A percentile compares a stretch with the other conserved stretches of the same genome.
These are phyloP conservation scores for Penicillium concentricum DNA, from an alignment of 2,329 filamentous ascomycete genomes.

Conservation along the genomic window DNA sequence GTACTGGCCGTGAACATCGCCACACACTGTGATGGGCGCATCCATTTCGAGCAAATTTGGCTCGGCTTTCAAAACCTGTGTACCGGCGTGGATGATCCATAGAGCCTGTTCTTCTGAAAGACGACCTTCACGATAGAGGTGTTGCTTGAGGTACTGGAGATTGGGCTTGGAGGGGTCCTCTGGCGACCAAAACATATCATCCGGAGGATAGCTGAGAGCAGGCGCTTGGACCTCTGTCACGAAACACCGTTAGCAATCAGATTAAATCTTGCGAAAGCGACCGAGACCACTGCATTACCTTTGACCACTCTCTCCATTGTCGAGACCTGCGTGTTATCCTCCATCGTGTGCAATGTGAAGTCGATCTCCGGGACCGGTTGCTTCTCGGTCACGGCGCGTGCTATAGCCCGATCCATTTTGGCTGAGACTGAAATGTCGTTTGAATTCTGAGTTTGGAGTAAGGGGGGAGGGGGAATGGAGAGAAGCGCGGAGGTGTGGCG, in stretches of 20 bases:
- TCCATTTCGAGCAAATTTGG: slow-evolving; percentile 99
- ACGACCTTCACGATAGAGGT: slow-evolving; percentile 96
- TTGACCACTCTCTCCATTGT: slow-evolving; percentile 96
- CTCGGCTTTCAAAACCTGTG: slow-evolving; percentile 82
- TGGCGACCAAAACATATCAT: slow-evolving; percentile 92
- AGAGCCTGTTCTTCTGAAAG: slow-evolving; percentile 96
- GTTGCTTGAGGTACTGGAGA: slow-evolving; percentile 92
- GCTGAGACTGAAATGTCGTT: slow-evolving; percentile 3
- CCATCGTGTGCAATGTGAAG: slow-evolving; percentile 97
- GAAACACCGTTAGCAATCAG: slow-evolving; percentile 17
- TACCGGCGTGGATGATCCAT: slow-evolving; percentile 88
- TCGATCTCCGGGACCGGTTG: slow-evolving; percentile 96
- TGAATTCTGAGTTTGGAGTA: slow-evolving; percentile 5
- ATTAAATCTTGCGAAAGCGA: slow-evolving; percentile 3
- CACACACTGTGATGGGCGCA: slow-evolving; percentile 96
- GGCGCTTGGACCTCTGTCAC: slow-evolving; percentile 89
- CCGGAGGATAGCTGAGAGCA: slow-evolving; percentile 85
- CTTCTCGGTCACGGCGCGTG: slow-evolving; percentile 91
- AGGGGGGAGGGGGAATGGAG: background rate
- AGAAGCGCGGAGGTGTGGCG: slow-evolving; percentile 15
- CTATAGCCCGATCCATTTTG: slow-evolving; percentile 55
- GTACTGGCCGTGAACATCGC: slow-evolving; percentile 98
- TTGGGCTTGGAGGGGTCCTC: slow-evolving; percentile 85
- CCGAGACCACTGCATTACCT: slow-evolving; percentile 60
- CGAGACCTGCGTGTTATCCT: slow-evolving; percentile 93